phyloP scores from a whole-genome alignment of 768 basidiomycete genomes.

The Suillus hirtellus region DNA sequence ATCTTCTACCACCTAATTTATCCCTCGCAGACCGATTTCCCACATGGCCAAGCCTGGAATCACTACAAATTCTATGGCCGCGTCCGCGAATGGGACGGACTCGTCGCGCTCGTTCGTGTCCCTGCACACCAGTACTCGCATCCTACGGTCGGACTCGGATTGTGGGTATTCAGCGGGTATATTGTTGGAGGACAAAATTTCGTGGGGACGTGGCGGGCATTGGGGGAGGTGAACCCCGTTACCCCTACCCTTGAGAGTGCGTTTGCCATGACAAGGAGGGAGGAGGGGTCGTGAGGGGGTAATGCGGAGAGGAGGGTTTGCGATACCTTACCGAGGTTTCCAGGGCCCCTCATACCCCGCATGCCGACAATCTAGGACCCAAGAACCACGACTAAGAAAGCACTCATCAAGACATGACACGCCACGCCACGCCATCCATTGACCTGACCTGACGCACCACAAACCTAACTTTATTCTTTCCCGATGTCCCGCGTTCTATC shows the following conservation, averaged over 20 bases:
- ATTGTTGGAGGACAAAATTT: constrained; percentile 63
- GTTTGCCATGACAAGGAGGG: constrained; percentile 51
- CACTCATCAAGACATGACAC: not conserved
- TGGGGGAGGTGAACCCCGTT: constrained; percentile 42
- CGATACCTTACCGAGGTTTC: not conserved
- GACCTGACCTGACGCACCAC: not conserved
- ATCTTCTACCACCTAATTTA: not conserved
- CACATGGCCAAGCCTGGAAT: constrained; percentile 50
- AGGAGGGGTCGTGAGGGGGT: not conserved
- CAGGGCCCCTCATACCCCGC: not conserved
- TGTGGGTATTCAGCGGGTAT: constrained; percentile 68
- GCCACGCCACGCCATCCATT: constrained; percentile 2
- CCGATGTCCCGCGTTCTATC: not conserved
- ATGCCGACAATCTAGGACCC: not conserved
- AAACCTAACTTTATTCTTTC: not conserved
- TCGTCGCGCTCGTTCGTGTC: constrained; percentile 52
- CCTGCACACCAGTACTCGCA: constrained; percentile 21
- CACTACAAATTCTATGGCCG: constrained; percentile 52
- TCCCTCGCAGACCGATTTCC: constrained; percentile 44
- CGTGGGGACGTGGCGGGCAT: constrained; percentile 69
- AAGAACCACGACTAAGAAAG: not conserved
- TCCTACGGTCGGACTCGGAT: constrained; percentile 16
- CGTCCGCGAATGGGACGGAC: constrained; percentile 58
- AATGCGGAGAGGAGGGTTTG: not conserved
- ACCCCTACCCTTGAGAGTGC: constrained; percentile 62